Evolutionary conservation across 1,284 basidiomycete species (phyloP), one percentile per base, ranked within the genome.

Genomic region (Peniophora sp.): DNA sequence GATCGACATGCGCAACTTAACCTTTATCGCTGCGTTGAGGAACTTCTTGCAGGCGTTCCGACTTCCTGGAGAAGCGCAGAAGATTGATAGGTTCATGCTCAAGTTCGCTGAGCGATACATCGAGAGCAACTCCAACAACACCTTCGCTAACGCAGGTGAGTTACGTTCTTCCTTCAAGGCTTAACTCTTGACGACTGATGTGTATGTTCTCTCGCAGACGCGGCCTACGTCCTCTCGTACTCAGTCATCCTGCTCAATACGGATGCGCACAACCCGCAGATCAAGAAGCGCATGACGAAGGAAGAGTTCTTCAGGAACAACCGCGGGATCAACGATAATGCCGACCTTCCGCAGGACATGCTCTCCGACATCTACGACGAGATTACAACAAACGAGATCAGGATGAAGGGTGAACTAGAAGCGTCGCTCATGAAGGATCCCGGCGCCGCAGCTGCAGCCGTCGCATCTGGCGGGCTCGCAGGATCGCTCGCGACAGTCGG

Each of bases 21-120:
- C 75, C 14, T 98, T 98, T 64, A 85, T 94, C 41, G 89, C 94
- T 61, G 93, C 94, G 0, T 71, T 98, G 45, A 81, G 95, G 43
- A 65, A 80, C 51, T 97, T 95, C 69, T 71, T 97, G 34, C 95
- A 97, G 66, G 81, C 92, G 0, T 97, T 97, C 79, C 86, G 95
- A 52, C 77, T 98, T 22, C 95, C 95, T 2, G 95, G 95, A 47
- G 95, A 98, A 69, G 74, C 92, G 0, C 95, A 98, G 68, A 97
- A 97, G 72, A 97, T 98, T 59, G 95, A 98, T 76, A 83, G 95
- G n/a, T 97, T 84, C 70, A 95, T 98, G 92, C 80, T 97, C 53
- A 98, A 98, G 67, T 98, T 97, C 63, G 94, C 95, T 3, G 94
- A 97, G 63, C 79, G 93, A 20, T 98, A 93, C 65, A 91, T 96